These are phyloP conservation scores for Colletotrichum godetiae DNA, from an alignment of 2,329 filamentous ascomycete species.

Conservation along the genomic window DNA sequence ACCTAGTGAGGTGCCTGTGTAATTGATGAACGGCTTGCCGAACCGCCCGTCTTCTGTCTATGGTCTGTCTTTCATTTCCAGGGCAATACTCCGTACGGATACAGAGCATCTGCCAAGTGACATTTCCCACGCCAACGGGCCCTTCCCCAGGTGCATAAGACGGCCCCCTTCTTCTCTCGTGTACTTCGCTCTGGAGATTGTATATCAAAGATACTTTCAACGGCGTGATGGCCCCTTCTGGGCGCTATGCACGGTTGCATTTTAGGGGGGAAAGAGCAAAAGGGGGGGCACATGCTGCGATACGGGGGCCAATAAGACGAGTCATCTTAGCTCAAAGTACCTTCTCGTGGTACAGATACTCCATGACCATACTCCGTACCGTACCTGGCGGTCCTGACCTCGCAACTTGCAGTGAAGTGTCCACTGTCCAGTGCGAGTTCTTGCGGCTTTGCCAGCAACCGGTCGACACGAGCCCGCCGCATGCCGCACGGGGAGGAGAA, in stretches of 20 bases:
- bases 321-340: slow-evolving; percentile 16
- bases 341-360: not conserved
- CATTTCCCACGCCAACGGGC: slow-evolving; percentile 9
- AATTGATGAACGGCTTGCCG: not conserved
- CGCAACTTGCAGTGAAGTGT: slow-evolving; percentile 7
- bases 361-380: no score
- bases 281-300: not conserved
- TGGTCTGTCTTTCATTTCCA: not conserved
- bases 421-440: no score
- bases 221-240: slow-evolving; percentile 30
- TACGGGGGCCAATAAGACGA: slow-evolving; percentile 29
- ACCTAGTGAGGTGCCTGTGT: not conserved
- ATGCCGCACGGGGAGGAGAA: not conserved
- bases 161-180: slow-evolving; percentile 1
- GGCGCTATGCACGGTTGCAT: slow-evolving; percentile 26
- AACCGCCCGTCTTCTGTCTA: slow-evolving; percentile 5
- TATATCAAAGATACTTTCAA: slow-evolving; percentile 33
- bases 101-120: not conserved
- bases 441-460: no score
- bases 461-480: no score
- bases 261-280: slow-evolving; percentile 3
- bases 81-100: not conserved
- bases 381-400: not conserved
- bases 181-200: slow-evolving; percentile 25
- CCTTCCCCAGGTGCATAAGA: slow-evolving; percentile 17